A percentile compares a stretch with the other conserved stretches of the same genome.
phyloP scores from a whole-genome alignment of 148 eudicot species.

The Limonium bicolor region DNA sequence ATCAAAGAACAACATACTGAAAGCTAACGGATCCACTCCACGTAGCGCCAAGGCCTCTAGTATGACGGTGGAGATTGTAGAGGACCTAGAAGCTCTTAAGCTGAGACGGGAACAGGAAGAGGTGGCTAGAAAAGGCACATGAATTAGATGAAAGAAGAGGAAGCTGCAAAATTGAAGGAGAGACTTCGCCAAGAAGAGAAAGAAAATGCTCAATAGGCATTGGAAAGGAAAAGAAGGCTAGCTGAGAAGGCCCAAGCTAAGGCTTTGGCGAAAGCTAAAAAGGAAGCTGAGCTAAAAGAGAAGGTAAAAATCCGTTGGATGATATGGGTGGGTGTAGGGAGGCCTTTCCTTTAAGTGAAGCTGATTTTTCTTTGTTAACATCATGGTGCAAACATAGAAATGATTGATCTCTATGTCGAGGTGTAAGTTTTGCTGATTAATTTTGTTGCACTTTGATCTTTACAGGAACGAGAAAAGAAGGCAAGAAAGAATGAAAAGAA shows the following conservation, averaged over 20 bases:
- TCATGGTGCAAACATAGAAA: neutral
- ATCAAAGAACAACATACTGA: slow-evolving; percentile 13
- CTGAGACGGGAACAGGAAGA: slow-evolving; percentile 59
- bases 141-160: slow-evolving; percentile 32
- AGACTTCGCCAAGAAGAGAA: slow-evolving; percentile 50
- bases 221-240: slow-evolving; percentile 56
- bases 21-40: slow-evolving; percentile 11
- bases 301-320: slow-evolving; percentile 30
- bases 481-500: slow-evolving; percentile 77
- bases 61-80: slow-evolving; percentile 17
- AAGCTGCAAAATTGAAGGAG: slow-evolving; percentile 58
- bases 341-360: neutral
- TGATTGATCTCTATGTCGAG: neutral
- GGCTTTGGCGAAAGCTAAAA: slow-evolving; percentile 57
- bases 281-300: slow-evolving; percentile 76
- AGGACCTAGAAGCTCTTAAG: slow-evolving; percentile 20
- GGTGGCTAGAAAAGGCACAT: slow-evolving; percentile 42
- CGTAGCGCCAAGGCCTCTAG: slow-evolving; percentile 16
- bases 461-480: slow-evolving; percentile 79
- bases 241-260: slow-evolving; percentile 65
- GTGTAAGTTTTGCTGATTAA: neutral
- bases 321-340: neutral
- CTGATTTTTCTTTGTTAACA: neutral
- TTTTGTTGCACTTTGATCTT: neutral
- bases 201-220: slow-evolving; percentile 68